Base-by-base conservation (phyloP, 2,329 filamentous ascomycete species). In the Stachybotrys chlorohalonatus region DNA sequence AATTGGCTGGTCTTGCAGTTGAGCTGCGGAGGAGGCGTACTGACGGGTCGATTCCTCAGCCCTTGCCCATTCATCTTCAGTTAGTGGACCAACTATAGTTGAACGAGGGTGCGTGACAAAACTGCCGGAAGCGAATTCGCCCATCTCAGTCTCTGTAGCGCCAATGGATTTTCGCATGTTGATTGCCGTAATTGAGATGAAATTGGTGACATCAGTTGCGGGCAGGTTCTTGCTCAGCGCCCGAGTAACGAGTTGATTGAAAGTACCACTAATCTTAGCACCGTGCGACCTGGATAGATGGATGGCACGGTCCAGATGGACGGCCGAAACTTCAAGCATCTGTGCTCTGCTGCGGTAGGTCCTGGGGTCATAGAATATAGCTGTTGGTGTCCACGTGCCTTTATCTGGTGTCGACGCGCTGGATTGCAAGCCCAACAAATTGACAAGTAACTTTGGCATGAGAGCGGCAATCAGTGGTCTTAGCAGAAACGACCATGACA, bases 401-500 rank as follows among this genome's bases (percentile, higher is more conserved):
- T 57, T 53, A 15, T 64, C 48, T 16, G 56, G 52, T 7, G 49
- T 11, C 1, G 59, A 58, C 1, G 53, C 58, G 0, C 55, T 55
- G 16, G 56, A 52, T 1, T 58, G 57, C 1, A 65, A 3, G 6
- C 60, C 59, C 0, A 65, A 16, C 6, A 60, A 9, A 11, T 54
- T 54, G 3, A 54, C 55, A 2, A 64, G 7, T 16, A 60, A 57
- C 5, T 53, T 57, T 3, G 63, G 63, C 17, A 63, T 17, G 5
- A 58, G 52, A 0, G 53, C n/a, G 0, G 61, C 56, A 0, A 63
- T 24, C 7, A 65, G 16, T 0, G 63, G 63, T 0, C 52, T 54
- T 1, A 65, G 17, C 1, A 65, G 57, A 24, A 58, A 65, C 1
- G 56, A 56, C 63, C 63, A 65, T 0, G 63, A 65, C 11, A 65